A percentile compares a stretch with the other conserved stretches of the same genome.
Evolutionary conservation across 1,139 yeast genomes (phyloP).

Genomic region (Saccharomyces hybrid): DNA sequence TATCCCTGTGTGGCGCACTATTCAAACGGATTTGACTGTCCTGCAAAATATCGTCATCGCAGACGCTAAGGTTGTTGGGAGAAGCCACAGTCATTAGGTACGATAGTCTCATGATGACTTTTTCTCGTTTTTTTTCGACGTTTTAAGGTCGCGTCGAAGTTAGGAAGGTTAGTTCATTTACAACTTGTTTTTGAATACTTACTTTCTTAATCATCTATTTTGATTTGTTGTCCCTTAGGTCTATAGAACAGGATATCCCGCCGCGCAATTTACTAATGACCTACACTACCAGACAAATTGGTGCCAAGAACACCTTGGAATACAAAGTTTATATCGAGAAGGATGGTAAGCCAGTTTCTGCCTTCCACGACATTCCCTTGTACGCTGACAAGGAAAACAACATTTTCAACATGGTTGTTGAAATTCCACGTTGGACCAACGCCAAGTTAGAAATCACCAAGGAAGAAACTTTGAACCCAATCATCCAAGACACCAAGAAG

Average conservation of each 20-base stretch:
- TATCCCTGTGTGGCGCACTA: background rate
- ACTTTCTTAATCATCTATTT: background rate
- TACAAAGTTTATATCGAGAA: constrained; percentile 72
- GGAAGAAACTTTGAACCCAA: constrained; percentile 63
- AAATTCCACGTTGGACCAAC: constrained; percentile 86
- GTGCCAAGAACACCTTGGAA: constrained; percentile 87
- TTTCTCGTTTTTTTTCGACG: background rate
- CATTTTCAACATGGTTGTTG: constrained; percentile 79
- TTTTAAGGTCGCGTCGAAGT: background rate
- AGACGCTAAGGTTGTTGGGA: background rate
- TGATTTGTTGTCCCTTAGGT: background rate
- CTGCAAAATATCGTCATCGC: background rate
- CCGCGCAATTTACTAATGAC: constrained; percentile 38
- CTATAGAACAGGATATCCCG: background rate
- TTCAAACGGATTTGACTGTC: background rate
- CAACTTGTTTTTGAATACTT: background rate
- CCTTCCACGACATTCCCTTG: constrained; percentile 72
- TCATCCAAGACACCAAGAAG: constrained; percentile 77
- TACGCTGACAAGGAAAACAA: constrained; percentile 55
- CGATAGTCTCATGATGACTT: background rate
- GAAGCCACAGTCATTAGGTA: background rate
- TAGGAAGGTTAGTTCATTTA: background rate
- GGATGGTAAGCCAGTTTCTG: constrained; percentile 61
- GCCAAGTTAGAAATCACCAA: constrained; percentile 82
- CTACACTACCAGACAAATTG: constrained; percentile 76